Base-by-base conservation (phyloP, 108 stramenopile genomes). In the Aureococcus anophagefferens region DNA sequence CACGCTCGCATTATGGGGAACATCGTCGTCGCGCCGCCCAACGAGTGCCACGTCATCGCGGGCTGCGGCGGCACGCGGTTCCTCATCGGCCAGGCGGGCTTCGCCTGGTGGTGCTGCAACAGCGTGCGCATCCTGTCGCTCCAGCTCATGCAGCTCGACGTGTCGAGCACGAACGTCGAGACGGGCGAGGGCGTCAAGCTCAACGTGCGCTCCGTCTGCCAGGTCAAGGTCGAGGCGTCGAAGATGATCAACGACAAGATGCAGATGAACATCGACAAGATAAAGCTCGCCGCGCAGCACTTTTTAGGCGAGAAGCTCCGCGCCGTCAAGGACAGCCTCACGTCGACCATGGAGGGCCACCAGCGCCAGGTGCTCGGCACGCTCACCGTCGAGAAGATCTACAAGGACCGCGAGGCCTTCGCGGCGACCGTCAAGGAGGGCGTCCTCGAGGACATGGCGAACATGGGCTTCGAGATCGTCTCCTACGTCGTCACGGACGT, bases 381-480 rank as follows among this genome's bases (percentile, higher is more conserved):
- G 35, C 75, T 76, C 21, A 71, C 64, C 40, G 75, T 76, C 21
- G 75, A 76, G 36, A 70, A 76, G 65, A 64, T 76, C 29, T 76
- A 76, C 70, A 76, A 76, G 65, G 69, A 76, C 69, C 62, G 75
- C 25, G 68, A 68, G 45, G 75, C 75, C 18, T 76, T 76, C 44
- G 69, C 75, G 11, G n/a, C 31, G 34, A 76, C 64, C 63, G 75
- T 76, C 11, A 64, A 45, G 51, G 70, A 76, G 51, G 68, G 69
- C 46, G 75, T 76, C 30, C 16, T 71, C 34, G 36, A 71, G 30
- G 79, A 80, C 74, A 32, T 80, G 59, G 44, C 68, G 36, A 71
- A 72, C 63, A 80, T 80, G 79, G 79, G 79, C 29, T 80, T 70
- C 46, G 76, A 68, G 18, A 72, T 80, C 31, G 79, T 77, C 36